Base-by-base conservation (phyloP, 495 filamentous ascomycete genomes). In the Letharia columbiana region DNA sequence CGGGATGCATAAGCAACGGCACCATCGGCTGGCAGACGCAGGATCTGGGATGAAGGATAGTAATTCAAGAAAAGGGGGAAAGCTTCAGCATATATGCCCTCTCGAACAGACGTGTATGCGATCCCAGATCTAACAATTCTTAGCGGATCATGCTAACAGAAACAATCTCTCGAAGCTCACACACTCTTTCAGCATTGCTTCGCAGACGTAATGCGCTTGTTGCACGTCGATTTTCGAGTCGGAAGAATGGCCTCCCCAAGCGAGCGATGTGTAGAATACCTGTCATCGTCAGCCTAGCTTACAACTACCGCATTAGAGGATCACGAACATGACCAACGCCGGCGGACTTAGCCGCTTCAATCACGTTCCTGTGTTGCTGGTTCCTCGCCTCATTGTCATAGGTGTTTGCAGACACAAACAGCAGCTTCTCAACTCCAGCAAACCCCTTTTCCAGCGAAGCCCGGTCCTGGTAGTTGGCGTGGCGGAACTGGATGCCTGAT, bases 1-100 rank as follows among this genome's bases (percentile, higher is more conserved):
- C 23, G 28, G 1, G n/a, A 58, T 28, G 39, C 62, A 45, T 45
- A 57, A 18, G 39, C 50, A 23, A 56, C 50, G 17, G 62, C 20
- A 23, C 28, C 50, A 33, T 64, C 62, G 18, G 20, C 23, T 20
- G 50, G 39, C 50, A 57, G n/a, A 42, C 35, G 49, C 20, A 45
- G 4, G 23, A 45, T 8, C 20, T 37, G 52, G 13, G 49, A 64
- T 37, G 50, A 33, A 3, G 49, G 50, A 52, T 45, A 44, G 37
- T 37, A 41, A 35, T 58, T 64, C n/a, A 57, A 33, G 40, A 64
- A 58, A 5, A 57, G 62, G 5, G 50, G 23, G n/a, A 57, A 57
- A 31, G 28, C 62, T 33, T 57, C 50, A 17, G 50, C 50, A 33
- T 57, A 57, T 23, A 42, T 42, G 4, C 49, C 37, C 42, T 57